These are phyloP conservation scores for Sinapis alba DNA, from an alignment of 441 rosid species.

Conservation along the genomic window DNA sequence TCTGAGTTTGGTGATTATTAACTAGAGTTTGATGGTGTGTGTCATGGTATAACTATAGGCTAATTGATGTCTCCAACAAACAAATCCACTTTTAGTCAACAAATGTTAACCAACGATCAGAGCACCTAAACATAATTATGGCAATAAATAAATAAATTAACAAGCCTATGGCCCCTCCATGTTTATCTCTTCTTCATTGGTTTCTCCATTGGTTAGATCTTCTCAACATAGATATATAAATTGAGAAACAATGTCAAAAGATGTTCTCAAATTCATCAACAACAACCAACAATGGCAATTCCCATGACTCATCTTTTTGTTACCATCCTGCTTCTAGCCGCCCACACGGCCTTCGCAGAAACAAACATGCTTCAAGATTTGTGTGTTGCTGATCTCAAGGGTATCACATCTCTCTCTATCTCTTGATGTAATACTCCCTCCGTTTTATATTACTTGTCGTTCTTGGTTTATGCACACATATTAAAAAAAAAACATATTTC, in stretches of 20 bases:
- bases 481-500: no score
- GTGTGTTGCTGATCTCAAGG: conserved; percentile 40
- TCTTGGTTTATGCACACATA: no score
- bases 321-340: conserved; percentile 31
- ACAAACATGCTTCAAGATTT: conserved; percentile 38
- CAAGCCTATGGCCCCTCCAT: conserved; percentile 15
- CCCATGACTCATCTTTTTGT: conserved; percentile 14
- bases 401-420: conserved; percentile 24
- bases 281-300: conserved; percentile 33
- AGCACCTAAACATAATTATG: conserved; percentile 34
- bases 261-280: conserved; percentile 25
- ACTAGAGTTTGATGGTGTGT: neutral
- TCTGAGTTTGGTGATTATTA: conserved; percentile 12
- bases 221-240: conserved; percentile 25
- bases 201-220: conserved; percentile 19
- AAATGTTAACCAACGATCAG: conserved; percentile 25
- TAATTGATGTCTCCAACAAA: conserved; percentile 25
- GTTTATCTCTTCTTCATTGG: conserved; percentile 28
- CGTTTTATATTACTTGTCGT: no score
- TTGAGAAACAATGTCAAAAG: conserved; percentile 21
- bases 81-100: conserved; percentile 8
- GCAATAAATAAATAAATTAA: neutral
- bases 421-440: no score
- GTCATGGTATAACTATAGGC: conserved; percentile 15
- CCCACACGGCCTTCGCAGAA: conserved; percentile 35